Evolutionary conservation across 768 basidiomycete species (phyloP).

Genomic region (Galerina sulciceps): DNA sequence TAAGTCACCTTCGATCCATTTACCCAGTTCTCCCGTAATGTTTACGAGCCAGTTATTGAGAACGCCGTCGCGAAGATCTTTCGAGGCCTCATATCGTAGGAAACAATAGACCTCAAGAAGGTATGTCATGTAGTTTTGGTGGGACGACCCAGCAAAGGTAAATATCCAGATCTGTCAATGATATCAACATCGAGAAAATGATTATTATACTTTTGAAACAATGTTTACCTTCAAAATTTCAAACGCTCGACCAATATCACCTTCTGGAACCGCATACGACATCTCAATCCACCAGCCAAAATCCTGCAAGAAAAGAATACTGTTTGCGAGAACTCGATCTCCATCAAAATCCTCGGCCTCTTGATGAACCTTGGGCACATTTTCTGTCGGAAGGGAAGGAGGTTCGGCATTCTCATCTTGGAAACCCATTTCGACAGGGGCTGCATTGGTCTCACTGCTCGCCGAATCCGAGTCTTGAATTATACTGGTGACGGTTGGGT

Average conservation of each 20-base stretch:
- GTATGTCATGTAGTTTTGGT: constrained; percentile 24
- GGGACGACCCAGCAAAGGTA: constrained; percentile 25
- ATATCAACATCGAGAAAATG: not conserved
- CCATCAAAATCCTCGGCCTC: constrained; percentile 18
- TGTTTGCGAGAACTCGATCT: constrained; percentile 25
- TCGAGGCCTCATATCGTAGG: constrained; percentile 25
- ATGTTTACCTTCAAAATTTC: constrained; percentile 32
- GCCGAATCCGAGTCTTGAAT: too few species aligned
- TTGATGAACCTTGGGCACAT: constrained; percentile 6
- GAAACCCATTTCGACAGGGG: too few species aligned
- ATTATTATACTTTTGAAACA: too few species aligned
- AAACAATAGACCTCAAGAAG: constrained; percentile 27
- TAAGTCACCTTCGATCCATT: constrained; percentile 20
- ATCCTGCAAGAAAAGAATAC: constrained; percentile 23
- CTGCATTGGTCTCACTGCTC: too few species aligned
- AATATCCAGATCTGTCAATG: constrained; percentile 23
- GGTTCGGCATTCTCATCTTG: too few species aligned
- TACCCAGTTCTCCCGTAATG: constrained; percentile 18
- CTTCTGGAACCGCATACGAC: constrained; percentile 27
- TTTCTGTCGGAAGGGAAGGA: not conserved
- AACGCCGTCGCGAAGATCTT: constrained; percentile 18
- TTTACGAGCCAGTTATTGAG: constrained; percentile 29
- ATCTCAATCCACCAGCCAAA: constrained; percentile 24
- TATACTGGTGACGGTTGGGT: too few species aligned
- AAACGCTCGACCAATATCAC: constrained; percentile 31